A percentile compares a stretch with the other conserved stretches of the same genome.
These are phyloP conservation scores for Fusarium paranaense DNA, from an alignment of 2,329 filamentous ascomycete species.

Conservation along the genomic window DNA sequence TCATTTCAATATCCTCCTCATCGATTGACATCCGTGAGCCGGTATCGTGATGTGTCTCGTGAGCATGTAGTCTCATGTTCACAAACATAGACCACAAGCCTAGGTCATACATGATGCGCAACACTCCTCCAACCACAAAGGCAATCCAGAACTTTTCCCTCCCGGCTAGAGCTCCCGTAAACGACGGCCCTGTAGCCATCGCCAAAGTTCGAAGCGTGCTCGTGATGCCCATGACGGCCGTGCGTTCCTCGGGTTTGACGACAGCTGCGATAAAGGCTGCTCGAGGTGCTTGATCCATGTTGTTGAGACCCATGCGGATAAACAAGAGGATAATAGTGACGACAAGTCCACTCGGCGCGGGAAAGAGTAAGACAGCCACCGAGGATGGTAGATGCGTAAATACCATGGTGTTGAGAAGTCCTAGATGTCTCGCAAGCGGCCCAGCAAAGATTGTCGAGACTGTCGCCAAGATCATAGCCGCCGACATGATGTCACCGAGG, in stretches of 20 bases:
- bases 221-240: conserved; percentile 78
- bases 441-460: conserved; percentile 68
- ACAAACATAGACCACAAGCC: conserved; percentile 70
- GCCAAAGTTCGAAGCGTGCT: conserved; percentile 70
- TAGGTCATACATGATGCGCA: conserved; percentile 67
- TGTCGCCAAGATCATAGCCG: conserved; percentile 65
- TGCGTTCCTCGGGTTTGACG: conserved; percentile 72
- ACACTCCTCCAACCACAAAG: conserved; percentile 66
- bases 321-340: conserved; percentile 67
- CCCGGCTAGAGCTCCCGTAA: conserved; percentile 68
- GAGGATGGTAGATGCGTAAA: conserved; percentile 73
- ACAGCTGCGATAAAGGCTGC: conserved; percentile 75
- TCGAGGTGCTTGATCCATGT: conserved; percentile 76
- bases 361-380: conserved; percentile 69
- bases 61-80: conserved; percentile 64
- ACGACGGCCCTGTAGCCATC: conserved; percentile 63
- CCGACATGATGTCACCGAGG: conserved; percentile 69
- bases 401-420: conserved; percentile 74
- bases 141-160: conserved; percentile 70
- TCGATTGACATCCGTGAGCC: conserved; percentile 11
- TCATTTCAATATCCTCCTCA: conserved; percentile 27
- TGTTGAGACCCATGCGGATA: conserved; percentile 71
- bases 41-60: conserved; percentile 47
- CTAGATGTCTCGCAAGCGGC: conserved; percentile 67
- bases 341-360: conserved; percentile 62